These are phyloP conservation scores for Chaetomium strumarium DNA, from an alignment of 2,329 filamentous ascomycete genomes.

Conservation along the genomic window DNA sequence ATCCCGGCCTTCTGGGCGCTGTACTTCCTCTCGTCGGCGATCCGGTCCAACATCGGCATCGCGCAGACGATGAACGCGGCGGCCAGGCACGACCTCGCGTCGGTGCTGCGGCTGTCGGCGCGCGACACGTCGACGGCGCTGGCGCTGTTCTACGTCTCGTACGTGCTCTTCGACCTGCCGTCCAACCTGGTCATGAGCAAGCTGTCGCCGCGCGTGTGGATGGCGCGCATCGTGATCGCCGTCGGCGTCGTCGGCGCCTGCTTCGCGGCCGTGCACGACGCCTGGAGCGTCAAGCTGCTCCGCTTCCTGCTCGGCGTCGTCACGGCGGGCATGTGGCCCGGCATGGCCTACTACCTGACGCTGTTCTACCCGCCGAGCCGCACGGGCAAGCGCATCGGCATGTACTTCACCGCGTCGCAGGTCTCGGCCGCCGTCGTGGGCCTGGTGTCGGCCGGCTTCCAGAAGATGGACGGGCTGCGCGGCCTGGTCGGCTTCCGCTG, in stretches of 20 bases:
- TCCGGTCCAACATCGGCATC: constrained; percentile 85
- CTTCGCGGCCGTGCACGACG: constrained; percentile 72
- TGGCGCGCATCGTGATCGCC: constrained; percentile 83
- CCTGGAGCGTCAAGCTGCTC: constrained; percentile 85
- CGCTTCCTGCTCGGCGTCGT: constrained; percentile 80
- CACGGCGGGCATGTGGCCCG: constrained; percentile 91
- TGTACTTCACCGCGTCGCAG: constrained; percentile 85
- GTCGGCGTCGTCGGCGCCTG: constrained; percentile 80
- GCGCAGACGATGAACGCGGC: constrained; percentile 87
- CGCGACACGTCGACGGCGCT: constrained; percentile 79
- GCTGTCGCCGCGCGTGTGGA: constrained; percentile 81
- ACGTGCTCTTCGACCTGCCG: constrained; percentile 83
- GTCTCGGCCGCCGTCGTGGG: constrained; percentile 85
- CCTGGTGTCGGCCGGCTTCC: constrained; percentile 83
- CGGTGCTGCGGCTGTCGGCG: constrained; percentile 60
- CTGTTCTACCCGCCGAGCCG: constrained; percentile 85
- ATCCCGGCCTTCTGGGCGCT: constrained; percentile 78
- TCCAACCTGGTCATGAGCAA: constrained; percentile 86
- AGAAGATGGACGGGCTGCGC: constrained; percentile 75
- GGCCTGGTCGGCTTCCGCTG: constrained; percentile 79
- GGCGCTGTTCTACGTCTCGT: constrained; percentile 86
- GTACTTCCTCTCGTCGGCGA: constrained; percentile 88
- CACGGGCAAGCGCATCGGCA: constrained; percentile 80
- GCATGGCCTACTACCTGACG: constrained; percentile 89
- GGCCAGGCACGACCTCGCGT: constrained; percentile 66